Evolutionary conservation across 129 eudicot genomes (phyloP).

Genomic region (Rutidosis leptorrhynchoides): DNA sequence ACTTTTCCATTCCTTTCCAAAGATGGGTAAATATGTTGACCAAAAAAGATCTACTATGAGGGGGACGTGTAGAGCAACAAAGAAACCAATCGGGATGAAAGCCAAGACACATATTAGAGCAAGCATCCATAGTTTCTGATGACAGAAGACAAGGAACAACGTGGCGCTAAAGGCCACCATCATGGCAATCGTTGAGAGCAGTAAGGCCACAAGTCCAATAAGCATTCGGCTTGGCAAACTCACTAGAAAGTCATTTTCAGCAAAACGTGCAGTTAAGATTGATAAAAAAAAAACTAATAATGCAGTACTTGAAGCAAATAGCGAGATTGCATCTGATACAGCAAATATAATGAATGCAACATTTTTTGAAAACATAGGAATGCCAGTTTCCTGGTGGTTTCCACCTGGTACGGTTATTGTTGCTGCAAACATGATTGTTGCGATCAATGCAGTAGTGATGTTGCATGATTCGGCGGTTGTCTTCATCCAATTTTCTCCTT

Average conservation of each 20-base stretch:
- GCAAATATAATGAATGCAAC: conserved; percentile 27
- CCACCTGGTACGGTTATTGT: conserved; percentile 32
- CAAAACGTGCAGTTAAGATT: conserved; percentile 30
- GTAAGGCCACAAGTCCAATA: conserved; percentile 25
- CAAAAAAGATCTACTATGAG: conserved; percentile 24
- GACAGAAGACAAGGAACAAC: conserved; percentile 26
- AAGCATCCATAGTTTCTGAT: conserved; percentile 27
- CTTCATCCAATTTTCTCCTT: conserved; percentile 30
- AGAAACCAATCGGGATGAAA: conserved; percentile 20
- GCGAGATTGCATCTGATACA: conserved; percentile 34
- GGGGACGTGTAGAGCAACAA: conserved; percentile 19
- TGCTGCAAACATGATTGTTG: conserved; percentile 29
- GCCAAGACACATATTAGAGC: conserved; percentile 11
- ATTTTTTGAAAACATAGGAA: conserved; percentile 4
- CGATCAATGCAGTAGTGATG: conserved; percentile 24
- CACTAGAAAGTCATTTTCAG: conserved; percentile 29
- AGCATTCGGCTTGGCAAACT: conserved; percentile 24
- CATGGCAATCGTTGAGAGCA: conserved; percentile 32
- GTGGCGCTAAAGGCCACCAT: conserved; percentile 33
- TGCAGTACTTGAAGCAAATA: conserved; percentile 27
- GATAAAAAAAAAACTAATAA: conserved; percentile 31
- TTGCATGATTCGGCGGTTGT: conserved; percentile 27
- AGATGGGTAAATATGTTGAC: conserved; percentile 11
- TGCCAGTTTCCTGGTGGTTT: conserved; percentile 8
- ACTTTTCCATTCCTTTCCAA: no score